Base-by-base conservation (phyloP, 371 early-diverging fungal species). In the Mortierella sp. region DNA sequence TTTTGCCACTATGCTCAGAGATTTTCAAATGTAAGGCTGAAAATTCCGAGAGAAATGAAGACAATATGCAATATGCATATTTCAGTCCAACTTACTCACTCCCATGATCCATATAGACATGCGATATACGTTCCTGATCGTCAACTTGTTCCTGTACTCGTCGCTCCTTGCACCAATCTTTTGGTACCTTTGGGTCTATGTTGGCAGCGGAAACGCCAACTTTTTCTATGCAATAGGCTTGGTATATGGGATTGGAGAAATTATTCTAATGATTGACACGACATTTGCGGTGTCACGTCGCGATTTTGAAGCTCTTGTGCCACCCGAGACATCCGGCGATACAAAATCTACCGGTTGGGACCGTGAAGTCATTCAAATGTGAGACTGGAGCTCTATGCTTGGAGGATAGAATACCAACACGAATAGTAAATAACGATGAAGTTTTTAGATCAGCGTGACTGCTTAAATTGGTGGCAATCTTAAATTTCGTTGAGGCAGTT, bases 151-250 rank as follows among this genome's bases (percentile, higher is more conserved):
- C 49, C 32, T 92, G 19, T 94, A 91, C 75, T 91, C 94, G 2
- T 85, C 92, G 2, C 84, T 94, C 5, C 84, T 98, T 54, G 92
- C 93, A 0, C 98, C 98, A 4, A 89, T 96, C 28, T 96, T 97
- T 72, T 95, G 95, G 93, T 90, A 96, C 69, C 84, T 97, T 49
- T 98, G 98, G 98, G 90, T 97, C 37, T 95, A 95, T 83, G 90
- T 92, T 19, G 97, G 97, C 9, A 93, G 94, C 64, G 99, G 98
- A 28, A 98, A 98, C 85, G 96, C 97, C 63, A 98, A 98, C 83
- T 98, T 98, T 79, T 97, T 94, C 79, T 98, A 97, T 73, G 97
- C 98, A 10, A 96, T 96, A 23, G 97, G 96, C 2, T 89, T 98
- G 43, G 95, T 97, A 0, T 95, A 93, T 65, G 93, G 91, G 13